These are phyloP conservation scores for Fusarium azukiicola DNA, from an alignment of 2,329 filamentous ascomycete species.

Conservation along the genomic window DNA sequence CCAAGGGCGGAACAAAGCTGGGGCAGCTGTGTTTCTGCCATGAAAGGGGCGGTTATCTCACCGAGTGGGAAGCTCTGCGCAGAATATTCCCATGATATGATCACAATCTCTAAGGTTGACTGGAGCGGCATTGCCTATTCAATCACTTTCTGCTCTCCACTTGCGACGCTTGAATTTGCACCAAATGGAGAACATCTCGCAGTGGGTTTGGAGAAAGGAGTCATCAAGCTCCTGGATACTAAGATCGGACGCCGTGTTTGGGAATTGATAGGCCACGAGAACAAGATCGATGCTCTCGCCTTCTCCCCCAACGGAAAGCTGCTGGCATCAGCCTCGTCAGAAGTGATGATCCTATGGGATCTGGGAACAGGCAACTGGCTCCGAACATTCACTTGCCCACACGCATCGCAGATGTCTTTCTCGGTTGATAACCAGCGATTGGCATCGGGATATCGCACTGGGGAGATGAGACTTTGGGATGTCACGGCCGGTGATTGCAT, in stretches of 20 bases:
- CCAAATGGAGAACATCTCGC: background rate
- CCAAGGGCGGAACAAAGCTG: background rate
- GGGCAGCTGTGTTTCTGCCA: background rate
- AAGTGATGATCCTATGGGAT: constrained; percentile 18
- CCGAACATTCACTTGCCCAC: background rate
- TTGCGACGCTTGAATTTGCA: background rate
- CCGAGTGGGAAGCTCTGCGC: background rate
- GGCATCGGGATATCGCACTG: background rate
- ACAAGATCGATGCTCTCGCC: rapidly evolving
- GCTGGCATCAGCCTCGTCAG: background rate
- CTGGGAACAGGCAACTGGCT: background rate
- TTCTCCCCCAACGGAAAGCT: background rate
- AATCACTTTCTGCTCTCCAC: rapidly evolving
- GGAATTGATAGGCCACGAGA: background rate
- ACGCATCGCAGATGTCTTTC: background rate
- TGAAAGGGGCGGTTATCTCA: background rate
- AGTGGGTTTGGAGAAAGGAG: background rate
- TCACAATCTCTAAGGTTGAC: background rate
- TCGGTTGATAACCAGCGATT: background rate
- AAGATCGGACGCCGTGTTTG: rapidly evolving
- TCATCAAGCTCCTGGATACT: background rate
- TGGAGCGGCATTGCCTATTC: background rate
- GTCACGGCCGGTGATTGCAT: background rate
- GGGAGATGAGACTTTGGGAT: background rate
- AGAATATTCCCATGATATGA: rapidly evolving